Base-by-base conservation (phyloP, 371 early-diverging fungal genomes). In the Chytridiales sp. region DNA sequence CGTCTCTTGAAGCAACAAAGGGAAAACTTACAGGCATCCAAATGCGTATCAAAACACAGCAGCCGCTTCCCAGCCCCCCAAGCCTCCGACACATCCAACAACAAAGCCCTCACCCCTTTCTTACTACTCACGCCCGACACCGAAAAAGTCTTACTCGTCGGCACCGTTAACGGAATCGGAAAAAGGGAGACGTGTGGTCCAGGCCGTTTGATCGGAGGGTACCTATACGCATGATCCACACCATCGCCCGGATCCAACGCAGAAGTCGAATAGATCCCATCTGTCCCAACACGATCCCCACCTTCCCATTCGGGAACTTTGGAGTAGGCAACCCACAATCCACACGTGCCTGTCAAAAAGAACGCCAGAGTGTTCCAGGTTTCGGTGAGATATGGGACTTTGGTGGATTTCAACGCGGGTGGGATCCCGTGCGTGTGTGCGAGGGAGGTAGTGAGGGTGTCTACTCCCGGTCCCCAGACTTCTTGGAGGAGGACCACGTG, bases 401-500 rank as follows among this genome's bases (percentile, higher is more conserved):
- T 64, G 35, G 49, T 52, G 13, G 64, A 59, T 31, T 59, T 35
- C 5, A 64, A 30, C 6, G 51, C 15, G 9, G 64, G 31, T n/a
- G 64, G 59, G 46, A 64, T 59, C 4, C 53, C 47, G 47, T 64
- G 64, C 4, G 64, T 51, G 27, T 31, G 31, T 8, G 59, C 49
- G 4, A 64, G 59, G 4, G 54, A 58, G 1, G 38, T 24, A 9
- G 58, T 64, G 3, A 64, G 39, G 3, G 59, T 35, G 38, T 64
- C 64, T 11, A 59, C 58, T 15, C 64, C 64, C 6, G 64, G 59
- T 0, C 64, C 64, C 64, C 64, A 64, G 22, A 59, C 64, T 53
- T 64, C 64, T 40, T 64, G 64, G 22, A 64, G 35, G 27, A 58
- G 22, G 39, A 49, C 48, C 31, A 64, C 46, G 38, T 64, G 64